phyloP scores from a whole-genome alignment of 2,329 filamentous ascomycete genomes.

The Leptodontidium sp. region DNA sequence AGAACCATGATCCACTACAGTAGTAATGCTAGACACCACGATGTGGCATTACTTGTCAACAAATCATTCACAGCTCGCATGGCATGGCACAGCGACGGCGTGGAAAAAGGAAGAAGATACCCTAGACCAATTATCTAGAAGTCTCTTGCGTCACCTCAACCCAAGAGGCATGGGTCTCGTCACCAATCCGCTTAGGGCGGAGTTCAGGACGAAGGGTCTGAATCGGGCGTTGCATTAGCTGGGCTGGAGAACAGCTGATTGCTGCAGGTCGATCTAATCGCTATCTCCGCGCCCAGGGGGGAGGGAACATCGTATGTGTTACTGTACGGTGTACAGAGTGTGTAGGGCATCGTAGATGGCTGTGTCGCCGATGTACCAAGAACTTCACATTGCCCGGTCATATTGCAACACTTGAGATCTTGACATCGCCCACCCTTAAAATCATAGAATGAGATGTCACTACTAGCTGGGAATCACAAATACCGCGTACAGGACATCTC shows the following conservation, averaged over 20 bases:
- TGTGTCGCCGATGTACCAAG: not conserved
- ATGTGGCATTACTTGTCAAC: not conserved
- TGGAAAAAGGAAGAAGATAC: not conserved
- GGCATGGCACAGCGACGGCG: not conserved
- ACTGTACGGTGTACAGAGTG: not conserved
- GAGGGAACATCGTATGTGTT: too few species aligned
- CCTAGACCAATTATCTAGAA: not conserved
- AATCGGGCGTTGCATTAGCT: conserved; percentile 6
- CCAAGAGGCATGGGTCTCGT: not conserved
- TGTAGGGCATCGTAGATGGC: not conserved
- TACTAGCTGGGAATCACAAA: not conserved
- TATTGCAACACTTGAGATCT: not conserved
- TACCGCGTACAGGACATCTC: not conserved
- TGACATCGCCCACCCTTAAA: not conserved
- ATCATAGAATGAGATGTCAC: not conserved
- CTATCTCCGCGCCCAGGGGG: not conserved
- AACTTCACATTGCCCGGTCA: not conserved
- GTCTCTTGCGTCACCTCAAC: conserved; percentile 25
- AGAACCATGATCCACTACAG: conserved; percentile 2
- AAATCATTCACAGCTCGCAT: conserved; percentile 2
- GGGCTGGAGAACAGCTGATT: conserved; percentile 24
- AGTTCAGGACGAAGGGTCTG: not conserved
- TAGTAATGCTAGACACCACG: not conserved
- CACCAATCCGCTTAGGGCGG: not conserved
- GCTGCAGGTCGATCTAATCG: conserved; percentile 25